These are phyloP conservation scores for Trifolium pratense DNA, from an alignment of 306 rosid species.

Conservation along the genomic window DNA sequence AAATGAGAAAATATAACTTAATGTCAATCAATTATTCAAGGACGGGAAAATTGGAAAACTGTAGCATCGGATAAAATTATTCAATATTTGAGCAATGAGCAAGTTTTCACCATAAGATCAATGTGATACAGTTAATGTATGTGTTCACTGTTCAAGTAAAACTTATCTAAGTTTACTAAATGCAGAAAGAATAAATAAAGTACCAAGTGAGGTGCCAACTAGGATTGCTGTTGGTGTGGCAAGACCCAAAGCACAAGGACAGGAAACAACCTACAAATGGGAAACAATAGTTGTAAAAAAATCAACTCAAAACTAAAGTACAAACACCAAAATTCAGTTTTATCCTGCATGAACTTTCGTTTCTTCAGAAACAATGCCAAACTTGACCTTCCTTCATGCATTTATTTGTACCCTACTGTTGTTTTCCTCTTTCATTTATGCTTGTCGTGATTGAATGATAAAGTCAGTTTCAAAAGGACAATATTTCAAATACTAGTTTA, in stretches of 20 bases:
- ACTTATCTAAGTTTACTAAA: constrained; percentile 24
- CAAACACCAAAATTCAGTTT: constrained; percentile 18
- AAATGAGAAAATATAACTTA: constrained; percentile 21
- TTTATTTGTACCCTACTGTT: constrained; percentile 18
- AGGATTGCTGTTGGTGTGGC: constrained; percentile 98
- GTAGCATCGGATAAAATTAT: constrained; percentile 26
- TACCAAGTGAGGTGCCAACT: constrained; percentile 97
- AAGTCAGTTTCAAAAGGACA: too few species aligned
- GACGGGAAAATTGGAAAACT: constrained; percentile 20
- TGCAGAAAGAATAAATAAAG: constrained; percentile 35
- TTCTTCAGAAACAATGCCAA: constrained; percentile 32
- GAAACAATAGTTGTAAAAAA: constrained; percentile 12
- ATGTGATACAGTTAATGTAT: constrained; percentile 17
- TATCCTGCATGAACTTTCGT: constrained; percentile 26
- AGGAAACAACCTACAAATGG: constrained; percentile 85
- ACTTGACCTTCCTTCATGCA: constrained; percentile 17
- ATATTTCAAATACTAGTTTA: constrained; percentile 18
- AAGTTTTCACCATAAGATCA: constrained; percentile 17
- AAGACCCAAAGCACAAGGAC: constrained; percentile 98
- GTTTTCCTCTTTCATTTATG: constrained; percentile 21
- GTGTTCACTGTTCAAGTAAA: constrained; percentile 25
- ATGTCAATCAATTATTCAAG: constrained; percentile 17
- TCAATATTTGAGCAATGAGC: constrained; percentile 30
- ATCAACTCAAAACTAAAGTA: constrained; percentile 7
- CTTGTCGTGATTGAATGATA: background rate